Conservation (phyloP, 768 basidiomycete genomes). For the Leucosporidium creatinivorum region DNA sequence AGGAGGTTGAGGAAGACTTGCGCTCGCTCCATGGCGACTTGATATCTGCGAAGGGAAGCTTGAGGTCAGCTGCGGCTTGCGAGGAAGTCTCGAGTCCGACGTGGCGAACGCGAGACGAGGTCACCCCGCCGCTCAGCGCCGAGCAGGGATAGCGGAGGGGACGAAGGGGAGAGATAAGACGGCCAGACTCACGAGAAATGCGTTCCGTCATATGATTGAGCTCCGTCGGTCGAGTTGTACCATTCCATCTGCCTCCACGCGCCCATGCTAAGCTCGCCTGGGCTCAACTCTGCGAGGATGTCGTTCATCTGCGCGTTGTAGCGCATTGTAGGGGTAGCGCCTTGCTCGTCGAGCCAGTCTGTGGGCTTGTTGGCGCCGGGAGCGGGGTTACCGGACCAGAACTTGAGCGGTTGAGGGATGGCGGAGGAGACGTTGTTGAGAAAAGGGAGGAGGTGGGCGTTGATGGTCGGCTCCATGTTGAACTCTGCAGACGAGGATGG, state of each 20-base stretch:
- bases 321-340: background rate
- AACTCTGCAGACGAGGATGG: background rate
- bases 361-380: background rate
- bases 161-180: too few relatives aligned
- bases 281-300: background rate
- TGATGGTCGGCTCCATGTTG: background rate
- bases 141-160: too few relatives aligned
- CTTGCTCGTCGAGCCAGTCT: background rate
- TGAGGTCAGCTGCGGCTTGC: too few relatives aligned
- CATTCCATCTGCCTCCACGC: constrained; percentile 6
- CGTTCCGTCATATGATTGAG: background rate
- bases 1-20: constrained; percentile 10
- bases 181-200: background rate
- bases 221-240: constrained; percentile 8
- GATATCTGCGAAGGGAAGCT: background rate
- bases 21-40: constrained; percentile 11
- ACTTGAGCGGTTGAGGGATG: background rate
- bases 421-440: background rate
- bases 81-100: too few relatives aligned
- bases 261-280: background rate
- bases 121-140: too few relatives aligned
- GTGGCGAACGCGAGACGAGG: too few relatives aligned
- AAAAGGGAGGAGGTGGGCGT: constrained; percentile 1
- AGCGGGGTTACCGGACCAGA: background rate
- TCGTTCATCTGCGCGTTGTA: background rate